Conservation (phyloP, 257 asterid species). For the Ligustrum vulgare region DNA sequence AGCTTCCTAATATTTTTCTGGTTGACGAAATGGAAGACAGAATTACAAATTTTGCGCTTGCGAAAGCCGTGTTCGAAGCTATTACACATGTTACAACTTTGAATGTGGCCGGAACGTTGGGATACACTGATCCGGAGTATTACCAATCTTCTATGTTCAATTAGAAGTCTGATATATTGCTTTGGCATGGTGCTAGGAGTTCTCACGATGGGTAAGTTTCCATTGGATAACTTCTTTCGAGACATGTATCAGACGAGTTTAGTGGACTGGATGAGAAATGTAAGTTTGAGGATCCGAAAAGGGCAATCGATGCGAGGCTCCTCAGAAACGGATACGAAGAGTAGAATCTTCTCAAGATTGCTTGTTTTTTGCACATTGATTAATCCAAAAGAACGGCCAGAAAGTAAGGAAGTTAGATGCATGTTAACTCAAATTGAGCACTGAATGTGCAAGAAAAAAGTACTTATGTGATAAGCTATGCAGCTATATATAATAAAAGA, state of each 20-base stretch:
- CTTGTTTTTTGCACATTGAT: slow-evolving; percentile 83
- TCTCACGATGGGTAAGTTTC: slow-evolving; percentile 69
- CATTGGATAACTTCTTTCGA: slow-evolving; percentile 76
- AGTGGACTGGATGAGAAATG: slow-evolving; percentile 88
- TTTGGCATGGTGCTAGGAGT: slow-evolving; percentile 71
- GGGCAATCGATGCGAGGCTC: slow-evolving; percentile 63
- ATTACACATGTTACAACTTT: slow-evolving; percentile 64
- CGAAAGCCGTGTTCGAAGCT: slow-evolving; percentile 69
- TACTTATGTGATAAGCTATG: not conserved
- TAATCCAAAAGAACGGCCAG: slow-evolving; percentile 86
- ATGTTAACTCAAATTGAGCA: slow-evolving; percentile 78
- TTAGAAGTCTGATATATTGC: slow-evolving; percentile 81
- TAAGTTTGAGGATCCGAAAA: slow-evolving; percentile 69
- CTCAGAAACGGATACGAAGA: slow-evolving; percentile 70
- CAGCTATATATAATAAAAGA: not conserved
- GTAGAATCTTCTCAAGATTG: slow-evolving; percentile 83
- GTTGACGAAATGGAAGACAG: slow-evolving; percentile 95
- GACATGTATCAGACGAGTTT: slow-evolving; percentile 59
- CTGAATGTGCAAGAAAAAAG: slow-evolving; percentile 15
- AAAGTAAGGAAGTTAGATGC: slow-evolving; percentile 63
- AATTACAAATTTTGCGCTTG: slow-evolving; percentile 82
- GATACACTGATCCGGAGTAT: slow-evolving; percentile 86
- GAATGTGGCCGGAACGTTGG: slow-evolving; percentile 74
- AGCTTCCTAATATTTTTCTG: slow-evolving; percentile 76
- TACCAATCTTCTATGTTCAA: slow-evolving; percentile 72